Conservation (phyloP, 202 grass and related monocot species). For the Dendrocalamus latiflorus region DNA sequence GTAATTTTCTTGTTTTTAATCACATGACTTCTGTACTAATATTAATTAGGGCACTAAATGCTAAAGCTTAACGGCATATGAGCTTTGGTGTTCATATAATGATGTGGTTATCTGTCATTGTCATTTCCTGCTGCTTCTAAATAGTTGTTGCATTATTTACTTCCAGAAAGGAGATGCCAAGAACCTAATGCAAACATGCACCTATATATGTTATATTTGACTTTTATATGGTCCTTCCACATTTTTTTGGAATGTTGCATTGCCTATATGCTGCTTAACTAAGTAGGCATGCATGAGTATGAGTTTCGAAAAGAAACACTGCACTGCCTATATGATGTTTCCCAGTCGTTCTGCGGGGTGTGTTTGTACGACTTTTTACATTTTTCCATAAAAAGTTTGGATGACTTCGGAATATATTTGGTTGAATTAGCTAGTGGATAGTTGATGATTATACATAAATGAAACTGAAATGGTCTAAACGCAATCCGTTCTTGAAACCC, state of each 20-base stretch:
- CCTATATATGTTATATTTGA: too few relatives aligned
- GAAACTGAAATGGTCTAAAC: not conserved
- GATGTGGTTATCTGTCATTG: not conserved
- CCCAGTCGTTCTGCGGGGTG: not conserved
- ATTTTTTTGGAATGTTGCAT: too few relatives aligned
- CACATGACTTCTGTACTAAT: not conserved
- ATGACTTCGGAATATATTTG: too few relatives aligned
- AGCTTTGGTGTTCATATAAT: conserved; percentile 14
- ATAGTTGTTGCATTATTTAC: too few relatives aligned
- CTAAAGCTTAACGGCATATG: not conserved
- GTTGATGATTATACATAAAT: not conserved
- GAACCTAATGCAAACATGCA: not conserved
- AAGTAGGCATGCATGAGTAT: too few relatives aligned
- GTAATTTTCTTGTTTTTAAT: conserved; percentile 10
- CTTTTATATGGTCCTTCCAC: too few relatives aligned
- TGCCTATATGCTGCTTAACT: too few relatives aligned
- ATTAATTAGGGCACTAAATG: not conserved
- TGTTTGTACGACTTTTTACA: not conserved
- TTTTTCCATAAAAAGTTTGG: not conserved
- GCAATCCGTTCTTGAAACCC: not conserved
- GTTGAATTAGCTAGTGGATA: not conserved
- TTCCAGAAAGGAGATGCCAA: too few relatives aligned
- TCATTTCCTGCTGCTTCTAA: not conserved
- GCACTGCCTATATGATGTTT: not conserved
- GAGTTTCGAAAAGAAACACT: too few relatives aligned